Base-by-base conservation (phyloP, 176 grass and related monocot species). In the Aegilops longissima region DNA sequence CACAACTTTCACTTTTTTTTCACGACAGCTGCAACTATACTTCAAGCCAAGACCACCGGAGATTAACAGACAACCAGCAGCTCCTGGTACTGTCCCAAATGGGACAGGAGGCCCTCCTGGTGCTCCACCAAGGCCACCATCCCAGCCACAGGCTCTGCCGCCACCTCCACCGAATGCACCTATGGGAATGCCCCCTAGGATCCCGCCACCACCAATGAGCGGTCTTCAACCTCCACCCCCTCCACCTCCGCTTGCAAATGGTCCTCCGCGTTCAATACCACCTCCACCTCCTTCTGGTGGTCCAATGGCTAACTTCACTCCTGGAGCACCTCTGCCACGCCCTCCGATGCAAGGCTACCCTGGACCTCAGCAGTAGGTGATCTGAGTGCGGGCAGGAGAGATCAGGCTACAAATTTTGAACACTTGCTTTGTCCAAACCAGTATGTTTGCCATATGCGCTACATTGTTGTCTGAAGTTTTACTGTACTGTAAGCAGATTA, bases 31-130 rank as follows among this genome's bases (percentile, higher is more conserved):
- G 72, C 97, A 96, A 40, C 79, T 96, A 34, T 96, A 99, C 80
- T 96, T 99, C 90, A 99, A 99, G 78, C 20, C 87, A 78, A 96
- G 95, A 82, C 90, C 87, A 1, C 83, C 89, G 12, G 94, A 99
- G 81, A 72, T 76, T 80, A 94, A 80, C 75, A 96, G 95, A 82
- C 92, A 94, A 21, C 90, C 90, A 52, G 79, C 92, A 9, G 84
- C 93, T 49, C 90, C 93, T 39, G 88, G 91, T 5, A 88, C 93
- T 21, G 83, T 93, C 21, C 77, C 93, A 52, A 93, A 95, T 91
- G 90, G 90, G 10, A 89, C 64, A 82, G 80, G 80, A 85, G 86
- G 73, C 65, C 88, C 90, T 81, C 88, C 90, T 78, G 93, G 88
- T 75, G 93, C 87, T 89, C 90, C 81, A 3, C 80, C 88, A 80